Evolutionary conservation across 495 filamentous ascomycete species (phyloP).

Genomic region (Lichenothelia convexa): DNA sequence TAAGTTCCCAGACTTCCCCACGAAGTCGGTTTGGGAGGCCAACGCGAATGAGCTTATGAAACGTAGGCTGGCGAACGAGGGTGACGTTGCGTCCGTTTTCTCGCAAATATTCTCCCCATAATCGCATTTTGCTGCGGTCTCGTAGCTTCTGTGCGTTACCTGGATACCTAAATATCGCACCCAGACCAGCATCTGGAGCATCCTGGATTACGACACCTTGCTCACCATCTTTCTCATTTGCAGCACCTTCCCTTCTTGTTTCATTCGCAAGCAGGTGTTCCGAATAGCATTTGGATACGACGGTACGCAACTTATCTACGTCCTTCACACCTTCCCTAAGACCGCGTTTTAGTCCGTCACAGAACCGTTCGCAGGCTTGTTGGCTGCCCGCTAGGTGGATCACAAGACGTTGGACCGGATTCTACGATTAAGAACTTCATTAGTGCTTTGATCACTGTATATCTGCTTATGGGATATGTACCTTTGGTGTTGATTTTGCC

Average conservation of each 20-base stretch:
- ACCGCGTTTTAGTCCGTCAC: conserved; percentile 81
- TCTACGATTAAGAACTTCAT: conserved; percentile 30
- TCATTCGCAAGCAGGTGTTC: conserved; percentile 52
- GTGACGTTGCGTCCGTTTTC: conserved; percentile 92
- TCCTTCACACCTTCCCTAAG: conserved; percentile 70
- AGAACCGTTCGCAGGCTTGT: conserved; percentile 83
- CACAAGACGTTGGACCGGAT: conserved; percentile 59
- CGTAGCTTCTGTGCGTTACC: conserved; percentile 90
- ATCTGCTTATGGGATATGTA: too few species aligned
- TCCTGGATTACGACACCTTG: too few species aligned
- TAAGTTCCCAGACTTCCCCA: conserved; percentile 91
- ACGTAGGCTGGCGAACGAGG: conserved; percentile 82
- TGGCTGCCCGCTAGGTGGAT: conserved; percentile 78
- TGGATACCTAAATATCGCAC: conserved; percentile 85
- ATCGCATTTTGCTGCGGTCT: conserved; percentile 88
- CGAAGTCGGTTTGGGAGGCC: conserved; percentile 83
- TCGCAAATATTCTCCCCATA: conserved; percentile 91
- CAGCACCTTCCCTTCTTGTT: conserved; percentile 24
- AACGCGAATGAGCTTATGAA: conserved; percentile 91
- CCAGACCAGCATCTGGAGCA: conserved; percentile 78
- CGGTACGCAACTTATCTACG: conserved; percentile 58
- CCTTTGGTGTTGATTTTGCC: too few species aligned
- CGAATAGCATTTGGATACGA: conserved; percentile 74
- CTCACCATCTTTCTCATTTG: conserved; percentile 36
- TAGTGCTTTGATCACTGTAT: conserved; percentile 29